These are phyloP conservation scores for Fusarium fracticaudum DNA, from an alignment of 2,329 filamentous ascomycete species.

Conservation along the genomic window DNA sequence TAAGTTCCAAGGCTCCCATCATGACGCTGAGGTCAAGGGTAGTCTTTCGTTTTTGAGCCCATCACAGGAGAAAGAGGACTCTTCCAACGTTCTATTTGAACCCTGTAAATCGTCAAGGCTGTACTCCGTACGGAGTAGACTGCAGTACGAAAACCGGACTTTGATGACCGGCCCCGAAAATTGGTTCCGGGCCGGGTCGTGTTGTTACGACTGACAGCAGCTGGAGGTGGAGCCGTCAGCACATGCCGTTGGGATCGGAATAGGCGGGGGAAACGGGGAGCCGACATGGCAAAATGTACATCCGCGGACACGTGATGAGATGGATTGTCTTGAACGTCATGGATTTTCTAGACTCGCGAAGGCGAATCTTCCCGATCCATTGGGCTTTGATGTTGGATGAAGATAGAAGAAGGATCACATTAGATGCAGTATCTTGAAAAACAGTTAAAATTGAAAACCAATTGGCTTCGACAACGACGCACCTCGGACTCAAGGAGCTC, in stretches of 20 bases:
- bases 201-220: neutral
- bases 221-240: constrained; percentile 25
- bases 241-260: constrained; percentile 29
- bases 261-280: constrained; percentile 26
- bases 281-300: constrained; percentile 33
- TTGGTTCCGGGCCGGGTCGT: constrained; percentile 24
- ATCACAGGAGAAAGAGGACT: neutral
- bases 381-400: neutral
- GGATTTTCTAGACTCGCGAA: constrained; percentile 11
- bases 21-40: neutral
- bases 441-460: neutral
- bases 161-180: constrained; percentile 25
- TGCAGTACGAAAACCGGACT: constrained; percentile 23
- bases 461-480: constrained; percentile 7
- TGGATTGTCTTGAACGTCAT: constrained; percentile 30
- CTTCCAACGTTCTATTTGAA: neutral
- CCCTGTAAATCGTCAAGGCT: neutral
- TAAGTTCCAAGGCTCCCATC: neutral
- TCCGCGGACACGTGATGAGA: constrained; percentile 40
- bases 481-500: constrained; percentile 6
- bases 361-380: constrained; percentile 34
- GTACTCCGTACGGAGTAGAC: too few relatives aligned
- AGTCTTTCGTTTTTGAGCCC: neutral
- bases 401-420: neutral
- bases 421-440: neutral